Base-by-base conservation (phyloP, 2,329 filamentous ascomycete species). In the Cladosporium sp. region DNA sequence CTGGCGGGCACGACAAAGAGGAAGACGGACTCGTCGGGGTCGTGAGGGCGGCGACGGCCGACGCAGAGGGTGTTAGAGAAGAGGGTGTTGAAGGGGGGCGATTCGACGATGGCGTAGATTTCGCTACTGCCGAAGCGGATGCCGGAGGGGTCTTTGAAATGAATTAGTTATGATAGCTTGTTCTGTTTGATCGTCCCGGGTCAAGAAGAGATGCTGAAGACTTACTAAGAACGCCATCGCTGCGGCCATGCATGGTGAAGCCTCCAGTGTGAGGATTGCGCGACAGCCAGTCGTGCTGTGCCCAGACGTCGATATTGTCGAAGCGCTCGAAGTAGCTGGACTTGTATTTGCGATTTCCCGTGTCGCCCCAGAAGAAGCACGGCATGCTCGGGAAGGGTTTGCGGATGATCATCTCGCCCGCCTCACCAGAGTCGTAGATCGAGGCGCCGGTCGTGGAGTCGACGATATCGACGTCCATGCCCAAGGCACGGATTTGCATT, bases 21-120 rank as follows among this genome's bases (percentile, higher is more conserved):
- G 67, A 80, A 80, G 11, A 80, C 78, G 1, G 70, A 70, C 65
- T 80, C 78, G 68, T 79, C 78, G 29, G 64, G 69, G 63, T 80
- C 78, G 26, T 72, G 69, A 11, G 73, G 69, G 7, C 78, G 69
- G 33, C 78, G 72, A 0, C 78, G 76, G 8, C 77, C 76, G 16
- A 80, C 76, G 65, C 79, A 80, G 12, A 80, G 72, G 29, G 72
- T 77, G 64, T 80, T 77, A 46, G 73, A 73, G 61, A 80, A 75
- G 40, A 72, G 49, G n/a, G 63, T 61, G 64, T 75, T 79, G 67
- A 80, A 78, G 1, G 75, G 70, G 1, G 78, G 74, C 3, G 75
- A 75, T 68, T 83, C 81, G n/a, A 79, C 77, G 55, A 84, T 78
- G n/a, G 77, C 74, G 72, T 84, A 83, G 62, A 83, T 80, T 69